These are phyloP conservation scores for Ricinus communis DNA, from an alignment of 345 rosid genomes.

Conservation along the genomic window DNA sequence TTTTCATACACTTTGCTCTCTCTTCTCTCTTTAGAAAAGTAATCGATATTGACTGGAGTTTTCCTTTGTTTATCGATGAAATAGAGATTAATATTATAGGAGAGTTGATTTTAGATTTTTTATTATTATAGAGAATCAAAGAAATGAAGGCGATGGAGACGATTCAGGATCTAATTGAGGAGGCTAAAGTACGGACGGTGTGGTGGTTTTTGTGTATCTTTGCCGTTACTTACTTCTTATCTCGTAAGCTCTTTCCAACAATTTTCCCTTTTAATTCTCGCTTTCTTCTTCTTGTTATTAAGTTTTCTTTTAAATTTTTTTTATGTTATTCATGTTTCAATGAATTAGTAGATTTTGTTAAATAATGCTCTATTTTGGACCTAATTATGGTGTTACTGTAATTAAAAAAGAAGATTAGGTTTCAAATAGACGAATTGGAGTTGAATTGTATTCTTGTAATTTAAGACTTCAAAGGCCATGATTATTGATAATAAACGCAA, in stretches of 20 bases:
- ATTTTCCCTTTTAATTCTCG: not conserved
- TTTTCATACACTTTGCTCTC: not conserved
- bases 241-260: slow-evolving; percentile 58
- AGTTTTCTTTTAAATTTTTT: not conserved
- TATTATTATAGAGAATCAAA: not conserved
- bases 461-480: too few species aligned
- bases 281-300: not conserved
- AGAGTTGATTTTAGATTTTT: slow-evolving; percentile 3
- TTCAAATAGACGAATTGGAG: too few species aligned
- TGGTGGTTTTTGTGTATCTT: slow-evolving; percentile 87
- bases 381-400: not conserved
- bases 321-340: not conserved
- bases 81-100: not conserved
- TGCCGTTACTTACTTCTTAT: slow-evolving; percentile 70
- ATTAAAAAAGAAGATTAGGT: too few species aligned
- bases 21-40: not conserved
- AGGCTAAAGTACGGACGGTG: slow-evolving; percentile 77
- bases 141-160: slow-evolving; percentile 75
- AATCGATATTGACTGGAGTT: too few species aligned
- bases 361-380: not conserved
- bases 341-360: too few species aligned
- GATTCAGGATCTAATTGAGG: slow-evolving; percentile 94
- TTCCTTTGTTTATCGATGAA: not conserved
- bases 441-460: too few species aligned
- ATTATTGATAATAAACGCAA: too few species aligned